A percentile compares a stretch with the other conserved stretches of the same genome.
Evolutionary conservation across 202 grass and related monocot genomes (phyloP).

Genomic region (Zizania palustris): DNA sequence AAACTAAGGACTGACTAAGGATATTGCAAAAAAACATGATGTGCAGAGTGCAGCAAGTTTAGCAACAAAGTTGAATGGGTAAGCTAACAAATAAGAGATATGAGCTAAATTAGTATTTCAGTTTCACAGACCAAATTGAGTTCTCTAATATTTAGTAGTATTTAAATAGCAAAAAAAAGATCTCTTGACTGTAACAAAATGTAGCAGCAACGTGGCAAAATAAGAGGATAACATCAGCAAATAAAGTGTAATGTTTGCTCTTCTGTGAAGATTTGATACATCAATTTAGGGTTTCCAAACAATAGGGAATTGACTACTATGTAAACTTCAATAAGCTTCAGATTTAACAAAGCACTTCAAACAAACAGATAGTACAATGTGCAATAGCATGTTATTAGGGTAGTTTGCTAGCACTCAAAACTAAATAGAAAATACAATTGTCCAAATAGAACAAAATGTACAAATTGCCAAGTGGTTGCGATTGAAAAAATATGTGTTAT

Average conservation of each 20-base stretch:
- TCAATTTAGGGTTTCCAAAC: background rate
- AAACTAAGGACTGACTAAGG: background rate
- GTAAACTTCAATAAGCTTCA: conserved; percentile 9
- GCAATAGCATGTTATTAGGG: conserved; percentile 10
- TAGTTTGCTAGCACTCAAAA: conserved; percentile 4
- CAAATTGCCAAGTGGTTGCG: conserved; percentile 1
- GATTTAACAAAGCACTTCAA: conserved; percentile 25
- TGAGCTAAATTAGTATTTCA: conserved; percentile 15
- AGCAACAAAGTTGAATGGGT: background rate
- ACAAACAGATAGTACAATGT: conserved; percentile 11
- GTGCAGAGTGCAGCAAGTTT: background rate
- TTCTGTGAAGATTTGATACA: conserved; percentile 22
- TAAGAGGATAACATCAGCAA: conserved; percentile 23
- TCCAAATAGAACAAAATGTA: conserved; percentile 18
- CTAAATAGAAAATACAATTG: conserved; percentile 10
- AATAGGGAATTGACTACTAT: conserved; percentile 24
- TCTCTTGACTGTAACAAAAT: conserved; percentile 24
- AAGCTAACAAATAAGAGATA: conserved; percentile 7
- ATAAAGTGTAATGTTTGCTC: background rate
- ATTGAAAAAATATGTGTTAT: conserved; percentile 28
- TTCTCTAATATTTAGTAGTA: background rate
- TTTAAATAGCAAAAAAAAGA: conserved; percentile 1
- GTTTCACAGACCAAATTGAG: conserved; percentile 8
- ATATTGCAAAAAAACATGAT: conserved; percentile 22
- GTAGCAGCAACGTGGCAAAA: background rate